These are phyloP conservation scores for Nitzschia putrida DNA, from an alignment of 108 stramenopile genomes.

Conservation along the genomic window DNA sequence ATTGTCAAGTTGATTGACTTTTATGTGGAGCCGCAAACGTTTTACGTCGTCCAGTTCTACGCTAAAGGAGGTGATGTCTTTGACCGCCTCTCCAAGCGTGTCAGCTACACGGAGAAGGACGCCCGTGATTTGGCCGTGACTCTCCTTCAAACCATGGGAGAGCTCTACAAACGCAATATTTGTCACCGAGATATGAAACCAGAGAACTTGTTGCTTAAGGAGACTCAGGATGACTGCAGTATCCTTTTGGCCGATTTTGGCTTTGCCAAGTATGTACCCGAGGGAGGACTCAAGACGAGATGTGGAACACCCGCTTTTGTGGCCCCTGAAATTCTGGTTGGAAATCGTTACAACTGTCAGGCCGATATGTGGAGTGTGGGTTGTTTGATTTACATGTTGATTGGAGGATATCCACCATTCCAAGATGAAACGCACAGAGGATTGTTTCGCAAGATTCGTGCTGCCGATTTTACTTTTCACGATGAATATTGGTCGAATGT, in stretches of 20 bases:
- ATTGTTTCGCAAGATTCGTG: conserved; percentile 78
- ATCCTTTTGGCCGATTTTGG: conserved; percentile 95
- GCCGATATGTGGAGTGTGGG: conserved; percentile 95
- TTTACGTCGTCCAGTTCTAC: conserved; percentile 86
- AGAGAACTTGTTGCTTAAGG: conserved; percentile 87
- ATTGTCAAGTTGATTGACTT: conserved; percentile 84
- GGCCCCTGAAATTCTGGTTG: conserved; percentile 90
- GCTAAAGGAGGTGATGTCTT: conserved; percentile 96
- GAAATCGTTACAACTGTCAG: conserved; percentile 70
- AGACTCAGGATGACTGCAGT: conserved; percentile 60
- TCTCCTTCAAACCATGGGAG: conserved; percentile 68
- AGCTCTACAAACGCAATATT: conserved; percentile 73
- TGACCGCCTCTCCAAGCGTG: conserved; percentile 81
- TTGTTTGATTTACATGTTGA: conserved; percentile 89
- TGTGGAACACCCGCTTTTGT: conserved; percentile 97
- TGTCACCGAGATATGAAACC: conserved; percentile 94
- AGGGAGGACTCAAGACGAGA: conserved; percentile 61
- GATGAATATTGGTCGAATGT: conserved; percentile 70
- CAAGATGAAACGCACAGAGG: conserved; percentile 59
- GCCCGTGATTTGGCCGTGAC: conserved; percentile 69
- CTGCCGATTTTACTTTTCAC: conserved; percentile 77
- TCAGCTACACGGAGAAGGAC: conserved; percentile 86
- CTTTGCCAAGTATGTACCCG: conserved; percentile 78
- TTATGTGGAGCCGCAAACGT: conserved; percentile 62
- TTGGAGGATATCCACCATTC: conserved; percentile 81